Conservation (phyloP, 306 rosid species). For the Begonia masoniana region DNA sequence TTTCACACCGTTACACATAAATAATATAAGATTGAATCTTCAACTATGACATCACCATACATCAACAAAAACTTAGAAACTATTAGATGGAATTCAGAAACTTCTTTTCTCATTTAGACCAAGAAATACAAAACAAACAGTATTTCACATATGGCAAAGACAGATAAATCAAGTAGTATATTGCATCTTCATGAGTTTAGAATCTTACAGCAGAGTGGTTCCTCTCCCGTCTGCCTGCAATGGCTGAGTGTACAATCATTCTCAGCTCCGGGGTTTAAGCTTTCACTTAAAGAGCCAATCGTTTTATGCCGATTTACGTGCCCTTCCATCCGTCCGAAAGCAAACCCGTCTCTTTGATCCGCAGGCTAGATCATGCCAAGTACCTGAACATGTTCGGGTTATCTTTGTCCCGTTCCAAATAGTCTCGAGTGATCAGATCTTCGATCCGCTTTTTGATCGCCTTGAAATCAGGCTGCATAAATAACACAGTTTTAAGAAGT, state of each 20-base stretch:
- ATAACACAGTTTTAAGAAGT: not conserved
- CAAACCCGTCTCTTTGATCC: conserved; percentile 12
- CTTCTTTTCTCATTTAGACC: no score
- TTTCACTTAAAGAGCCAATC: conserved; percentile 14
- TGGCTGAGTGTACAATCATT: conserved; percentile 34
- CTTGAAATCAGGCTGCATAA: conserved; percentile 74
- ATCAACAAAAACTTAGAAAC: no score
- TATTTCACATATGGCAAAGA: no score
- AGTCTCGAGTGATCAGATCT: conserved; percentile 92
- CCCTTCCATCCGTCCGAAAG: conserved; percentile 10
- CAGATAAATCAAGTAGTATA: no score
- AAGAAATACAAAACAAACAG: no score
- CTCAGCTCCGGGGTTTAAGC: conserved; percentile 22
- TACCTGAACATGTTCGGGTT: conserved; percentile 71
- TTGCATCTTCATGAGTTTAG: not conserved
- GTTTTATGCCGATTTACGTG: not conserved
- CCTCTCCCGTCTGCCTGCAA: conserved; percentile 18
- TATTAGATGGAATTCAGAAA: no score
- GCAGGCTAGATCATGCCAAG: conserved; percentile 49
- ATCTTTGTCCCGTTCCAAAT: conserved; percentile 91
- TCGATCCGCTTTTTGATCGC: conserved; percentile 91
- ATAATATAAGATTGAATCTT: no score
- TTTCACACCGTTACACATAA: no score
- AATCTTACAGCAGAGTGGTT: conserved; percentile 3
- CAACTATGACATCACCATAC: no score